These are phyloP conservation scores for Ogataea saltuana DNA, from an alignment of 805 yeast species.

Conservation along the genomic window DNA sequence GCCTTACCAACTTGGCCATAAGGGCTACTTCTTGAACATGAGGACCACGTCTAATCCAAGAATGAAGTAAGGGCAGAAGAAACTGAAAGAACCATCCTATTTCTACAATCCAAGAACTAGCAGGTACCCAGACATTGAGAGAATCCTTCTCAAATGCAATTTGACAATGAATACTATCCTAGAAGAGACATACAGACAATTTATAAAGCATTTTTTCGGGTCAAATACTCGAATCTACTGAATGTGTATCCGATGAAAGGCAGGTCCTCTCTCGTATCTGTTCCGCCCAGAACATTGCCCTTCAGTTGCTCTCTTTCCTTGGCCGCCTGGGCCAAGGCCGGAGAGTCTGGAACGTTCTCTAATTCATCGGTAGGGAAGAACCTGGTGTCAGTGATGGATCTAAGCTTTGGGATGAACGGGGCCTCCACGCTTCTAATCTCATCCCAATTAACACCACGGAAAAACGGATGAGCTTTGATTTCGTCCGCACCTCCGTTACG, in stretches of 20 bases:
- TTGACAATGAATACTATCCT: no score
- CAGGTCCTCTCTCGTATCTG: constrained; percentile 75
- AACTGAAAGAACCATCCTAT: no score
- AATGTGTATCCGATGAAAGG: constrained; percentile 98
- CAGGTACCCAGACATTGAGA: no score
- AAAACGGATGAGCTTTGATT: constrained; percentile 86
- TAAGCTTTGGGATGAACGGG: constrained; percentile 88
- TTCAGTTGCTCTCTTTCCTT: constrained; percentile 58
- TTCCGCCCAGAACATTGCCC: constrained; percentile 42
- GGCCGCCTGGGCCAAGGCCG: constrained; percentile 68
- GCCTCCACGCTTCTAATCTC: constrained; percentile 85
- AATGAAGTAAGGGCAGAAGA: no score
- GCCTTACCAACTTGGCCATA: constrained; percentile 40
- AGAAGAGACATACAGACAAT: no score
- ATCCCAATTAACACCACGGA: constrained; percentile 95
- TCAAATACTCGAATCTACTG: constrained; percentile 89
- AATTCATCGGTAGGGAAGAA: constrained; percentile 98
- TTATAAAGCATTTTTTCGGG: constrained; percentile 62
- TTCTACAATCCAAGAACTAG: no score
- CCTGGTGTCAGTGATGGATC: constrained; percentile 92
- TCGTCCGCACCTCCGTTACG: constrained; percentile 91
- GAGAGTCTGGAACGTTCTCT: constrained; percentile 91
- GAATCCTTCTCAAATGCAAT: no score
- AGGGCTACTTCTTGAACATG: constrained; percentile 22
- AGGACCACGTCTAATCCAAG: no score